A percentile compares a stretch with the other conserved stretches of the same genome.
These are phyloP conservation scores for Phyllachora maydis DNA, from an alignment of 2,329 filamentous ascomycete genomes.

Conservation along the genomic window DNA sequence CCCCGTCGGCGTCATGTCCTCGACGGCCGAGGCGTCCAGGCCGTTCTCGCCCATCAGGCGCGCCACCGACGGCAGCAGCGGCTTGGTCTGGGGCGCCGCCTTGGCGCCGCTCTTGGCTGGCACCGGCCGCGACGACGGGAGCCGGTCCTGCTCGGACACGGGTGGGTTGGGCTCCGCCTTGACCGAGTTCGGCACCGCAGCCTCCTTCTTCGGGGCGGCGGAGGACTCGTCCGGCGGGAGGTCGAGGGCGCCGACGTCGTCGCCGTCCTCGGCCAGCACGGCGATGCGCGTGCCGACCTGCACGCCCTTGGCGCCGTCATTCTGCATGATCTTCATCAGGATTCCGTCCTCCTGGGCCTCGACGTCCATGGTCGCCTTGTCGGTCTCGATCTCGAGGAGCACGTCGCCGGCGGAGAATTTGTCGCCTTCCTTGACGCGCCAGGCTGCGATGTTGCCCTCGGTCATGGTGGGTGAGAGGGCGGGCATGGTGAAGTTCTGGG, in stretches of 20 bases:
- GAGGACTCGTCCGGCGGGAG: constrained; percentile 48
- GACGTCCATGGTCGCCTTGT: constrained; percentile 89
- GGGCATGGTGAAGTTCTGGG: constrained; percentile 80
- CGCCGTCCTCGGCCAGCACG: constrained; percentile 61
- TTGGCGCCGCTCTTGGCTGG: constrained; percentile 18
- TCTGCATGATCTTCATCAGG: constrained; percentile 61
- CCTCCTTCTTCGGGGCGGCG: constrained; percentile 14
- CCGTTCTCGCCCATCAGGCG: constrained; percentile 64
- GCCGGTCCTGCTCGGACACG: too few species aligned
- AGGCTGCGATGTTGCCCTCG: constrained; percentile 69
- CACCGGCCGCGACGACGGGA: constrained; percentile 4
- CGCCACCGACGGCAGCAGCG: constrained; percentile 65
- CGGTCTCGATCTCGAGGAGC: constrained; percentile 79
- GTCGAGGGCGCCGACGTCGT: constrained; percentile 55
- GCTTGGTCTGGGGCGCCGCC: constrained; percentile 45
- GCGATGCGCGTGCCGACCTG: constrained; percentile 67
- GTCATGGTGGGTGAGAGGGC: constrained; percentile 87
- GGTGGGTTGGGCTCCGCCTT: constrained; percentile 6
- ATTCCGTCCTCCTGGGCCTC: constrained; percentile 82
- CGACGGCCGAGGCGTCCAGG: constrained; percentile 52
- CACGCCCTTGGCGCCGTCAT: constrained; percentile 54
- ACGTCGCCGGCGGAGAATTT: constrained; percentile 68
- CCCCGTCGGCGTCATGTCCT: constrained; percentile 71
- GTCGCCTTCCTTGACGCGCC: constrained; percentile 78
- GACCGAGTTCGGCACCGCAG: constrained; percentile 5